Evolutionary conservation across 1,284 basidiomycete species (phyloP), one percentile per base, ranked within the genome.

Genomic region (Ceratorhiza oryzae-sativae): DNA sequence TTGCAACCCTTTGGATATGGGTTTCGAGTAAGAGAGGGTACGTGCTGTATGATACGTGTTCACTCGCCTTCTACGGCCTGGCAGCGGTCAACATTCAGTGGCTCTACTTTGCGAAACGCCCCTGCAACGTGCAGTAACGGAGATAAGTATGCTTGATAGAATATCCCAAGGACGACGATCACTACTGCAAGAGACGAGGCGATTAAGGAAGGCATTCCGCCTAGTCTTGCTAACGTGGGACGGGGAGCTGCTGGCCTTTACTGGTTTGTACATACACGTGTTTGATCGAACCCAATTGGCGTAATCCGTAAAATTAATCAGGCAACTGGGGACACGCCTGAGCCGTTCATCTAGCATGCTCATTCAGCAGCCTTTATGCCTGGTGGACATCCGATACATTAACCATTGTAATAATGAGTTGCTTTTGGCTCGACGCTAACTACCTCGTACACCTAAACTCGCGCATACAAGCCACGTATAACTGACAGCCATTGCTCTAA

Each of bases 1-100:
- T 73, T 86, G 80, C 2, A 89, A 79, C 30, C 84, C 83, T n/a
- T 32, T 51, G n/a, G 20, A 46, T 9, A 63, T 49, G 4, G 32
- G 13, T 13, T 6, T 49, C 3, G 34, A 18, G 3, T 48, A 13
- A 45, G n/a, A 8, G 3, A 30, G 2, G 42, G 4, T 45, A 15
- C 25, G 6, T 4, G n/a, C 27, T 5, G 23, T 46, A 23, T 18
- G 30, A 30, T 25, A 12, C 23, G 25, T 3, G 27, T 18, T 15
- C 30, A 32, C 27, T 32, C 34, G 49, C 61, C 61, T 36, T 63
- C 61, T 10, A 63, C 46, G 20, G 25, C 25, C 23, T 25, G n/a
- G 20, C 61, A 63, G 2, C 42, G 15, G 12, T 63, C 30, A 30
- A n/a, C 49, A 23, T 63, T 63, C 42, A 63, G n/a, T 6, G 61